These are phyloP conservation scores for Rhizoclosmatium globosum DNA, from an alignment of 192 early-diverging fungal genomes.

Conservation along the genomic window DNA sequence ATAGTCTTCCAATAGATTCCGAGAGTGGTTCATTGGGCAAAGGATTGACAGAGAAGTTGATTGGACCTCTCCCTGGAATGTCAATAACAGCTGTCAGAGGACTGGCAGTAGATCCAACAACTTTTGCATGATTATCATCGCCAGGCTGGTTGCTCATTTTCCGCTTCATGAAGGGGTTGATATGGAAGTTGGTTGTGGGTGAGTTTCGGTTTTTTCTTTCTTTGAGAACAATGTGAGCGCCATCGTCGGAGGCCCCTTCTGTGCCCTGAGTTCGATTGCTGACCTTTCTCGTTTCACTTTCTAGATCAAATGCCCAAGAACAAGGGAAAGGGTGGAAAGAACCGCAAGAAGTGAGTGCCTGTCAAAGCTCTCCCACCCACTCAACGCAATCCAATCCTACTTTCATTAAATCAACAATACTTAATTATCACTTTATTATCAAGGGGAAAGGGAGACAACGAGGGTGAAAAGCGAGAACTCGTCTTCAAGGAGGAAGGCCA, in stretches of 20 bases:
- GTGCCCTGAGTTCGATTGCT: too few species aligned
- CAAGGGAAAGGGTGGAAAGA: slow-evolving; percentile 92
- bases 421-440: neutral
- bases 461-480: slow-evolving; percentile 94
- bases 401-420: neutral
- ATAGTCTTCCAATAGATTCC: slow-evolving; percentile 3
- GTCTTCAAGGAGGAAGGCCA: slow-evolving; percentile 98
- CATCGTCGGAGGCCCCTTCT: too few species aligned
- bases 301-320: slow-evolving; percentile 75
- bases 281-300: neutral
- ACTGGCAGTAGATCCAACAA: neutral
- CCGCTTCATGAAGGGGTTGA: neutral
- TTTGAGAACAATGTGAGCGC: too few species aligned
- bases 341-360: slow-evolving; percentile 56
- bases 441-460: slow-evolving; percentile 97
- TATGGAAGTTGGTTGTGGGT: neutral
- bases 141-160: neutral
- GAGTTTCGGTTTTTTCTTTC: neutral
- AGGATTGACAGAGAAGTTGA: neutral
- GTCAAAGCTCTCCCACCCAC: slow-evolving; percentile 1
- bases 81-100: neutral
- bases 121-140: neutral
- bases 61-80: neutral
- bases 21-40: slow-evolving; percentile 1
- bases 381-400: neutral